phyloP scores from a whole-genome alignment of 768 basidiomycete species.

The Tricholoma matsutake region DNA sequence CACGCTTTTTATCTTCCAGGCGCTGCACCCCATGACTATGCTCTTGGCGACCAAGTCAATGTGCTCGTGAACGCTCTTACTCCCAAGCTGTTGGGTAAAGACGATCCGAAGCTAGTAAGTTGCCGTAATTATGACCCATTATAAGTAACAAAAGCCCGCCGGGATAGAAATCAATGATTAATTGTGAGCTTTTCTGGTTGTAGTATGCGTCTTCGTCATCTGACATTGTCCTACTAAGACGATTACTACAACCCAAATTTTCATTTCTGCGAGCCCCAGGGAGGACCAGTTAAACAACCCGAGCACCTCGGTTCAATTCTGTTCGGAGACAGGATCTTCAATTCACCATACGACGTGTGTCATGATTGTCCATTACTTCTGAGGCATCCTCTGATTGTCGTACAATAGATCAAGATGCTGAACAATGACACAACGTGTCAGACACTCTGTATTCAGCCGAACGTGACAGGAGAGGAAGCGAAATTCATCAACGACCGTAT shows the following conservation, averaged over 20 bases:
- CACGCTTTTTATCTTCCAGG: conserved; percentile 90
- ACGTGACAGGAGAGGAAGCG: conserved; percentile 67
- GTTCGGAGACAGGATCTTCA: conserved; percentile 95
- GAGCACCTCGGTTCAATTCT: conserved; percentile 90
- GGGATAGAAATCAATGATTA: conserved; percentile 82
- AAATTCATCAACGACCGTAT: conserved; percentile 92
- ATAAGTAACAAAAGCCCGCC: not conserved
- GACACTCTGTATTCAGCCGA: conserved; percentile 57
- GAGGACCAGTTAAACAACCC: conserved; percentile 69
- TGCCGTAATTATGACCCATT: not conserved
- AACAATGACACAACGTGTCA: conserved; percentile 73
- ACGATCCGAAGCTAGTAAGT: conserved; percentile 73
- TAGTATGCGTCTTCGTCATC: conserved; percentile 2
- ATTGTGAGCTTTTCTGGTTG: conserved; percentile 51
- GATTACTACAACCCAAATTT: conserved; percentile 91
- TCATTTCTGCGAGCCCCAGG: conserved; percentile 80
- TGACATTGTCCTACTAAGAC: conserved; percentile 43
- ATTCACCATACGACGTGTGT: conserved; percentile 82
- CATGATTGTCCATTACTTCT: not conserved
- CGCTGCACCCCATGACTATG: conserved; percentile 84
- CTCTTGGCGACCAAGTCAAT: conserved; percentile 66
- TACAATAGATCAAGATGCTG: conserved; percentile 73
- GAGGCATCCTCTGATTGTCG: not conserved
- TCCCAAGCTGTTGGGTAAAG: conserved; percentile 69
- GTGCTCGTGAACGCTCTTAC: conserved; percentile 87